Conservation (phyloP, 805 yeast species). For the Kazachstania kunashirensis region DNA sequence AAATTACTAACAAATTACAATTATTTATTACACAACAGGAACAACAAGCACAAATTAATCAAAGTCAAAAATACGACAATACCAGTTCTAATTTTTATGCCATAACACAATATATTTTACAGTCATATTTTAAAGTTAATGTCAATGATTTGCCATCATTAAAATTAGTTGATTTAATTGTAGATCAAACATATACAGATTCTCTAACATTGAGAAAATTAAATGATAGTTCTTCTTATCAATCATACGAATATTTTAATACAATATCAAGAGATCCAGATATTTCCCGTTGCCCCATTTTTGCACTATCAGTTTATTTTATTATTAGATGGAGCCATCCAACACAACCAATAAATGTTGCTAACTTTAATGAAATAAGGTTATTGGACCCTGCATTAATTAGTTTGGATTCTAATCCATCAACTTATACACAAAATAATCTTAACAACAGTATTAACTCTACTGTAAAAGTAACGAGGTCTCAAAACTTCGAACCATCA, state of each 20-base stretch:
- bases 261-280: conserved; percentile 27
- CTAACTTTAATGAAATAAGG: conserved; percentile 16
- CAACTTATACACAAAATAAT: conserved; percentile 5
- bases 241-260: conserved; percentile 27
- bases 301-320: conserved; percentile 26
- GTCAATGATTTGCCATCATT: conserved; percentile 13
- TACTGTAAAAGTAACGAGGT: conserved; percentile 10
- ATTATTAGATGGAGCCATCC: conserved; percentile 26
- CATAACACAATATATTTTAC: conserved; percentile 25
- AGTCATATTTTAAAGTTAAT: conserved; percentile 24
- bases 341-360: conserved; percentile 17
- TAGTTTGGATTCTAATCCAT: conserved; percentile 7
- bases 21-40: conserved; percentile 14
- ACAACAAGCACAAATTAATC: conserved; percentile 9
- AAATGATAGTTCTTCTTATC: conserved; percentile 14
- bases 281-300: conserved; percentile 27
- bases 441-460: conserved; percentile 6
- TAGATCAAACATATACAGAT: conserved; percentile 30
- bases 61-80: conserved; percentile 6
- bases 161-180: conserved; percentile 24
- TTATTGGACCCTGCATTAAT: conserved; percentile 18
- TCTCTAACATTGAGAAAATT: conserved; percentile 28
- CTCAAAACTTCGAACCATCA: conserved; percentile 18
- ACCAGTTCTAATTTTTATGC: conserved; percentile 20
- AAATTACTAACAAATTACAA: conserved; percentile 15